Evolutionary conservation across 208 protist genomes (phyloP).

Genomic region (Leishmania arabica): DNA sequence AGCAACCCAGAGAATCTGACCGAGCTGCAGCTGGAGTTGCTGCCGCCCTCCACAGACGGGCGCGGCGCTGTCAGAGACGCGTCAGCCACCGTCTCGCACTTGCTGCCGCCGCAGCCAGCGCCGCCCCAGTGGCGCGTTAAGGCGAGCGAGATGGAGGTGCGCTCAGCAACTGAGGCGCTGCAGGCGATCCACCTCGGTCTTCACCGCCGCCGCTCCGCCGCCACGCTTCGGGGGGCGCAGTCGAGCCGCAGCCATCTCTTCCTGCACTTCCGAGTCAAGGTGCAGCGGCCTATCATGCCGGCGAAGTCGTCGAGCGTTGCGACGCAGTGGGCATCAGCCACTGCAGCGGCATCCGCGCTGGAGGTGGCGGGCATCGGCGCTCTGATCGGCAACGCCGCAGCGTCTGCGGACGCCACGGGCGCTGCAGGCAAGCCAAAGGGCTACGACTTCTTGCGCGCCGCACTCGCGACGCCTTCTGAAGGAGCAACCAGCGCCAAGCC

Average conservation of each 20-base stretch:
- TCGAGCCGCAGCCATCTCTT: slow-evolving; percentile 43
- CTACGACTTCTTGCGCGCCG: slow-evolving; percentile 25
- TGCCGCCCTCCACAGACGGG: slow-evolving; percentile 6
- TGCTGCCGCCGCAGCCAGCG: slow-evolving; percentile 8
- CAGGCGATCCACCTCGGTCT: slow-evolving; percentile 28
- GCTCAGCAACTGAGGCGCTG: slow-evolving; percentile 19
- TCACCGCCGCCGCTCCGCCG: slow-evolving; percentile 25
- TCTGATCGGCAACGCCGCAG: background rate
- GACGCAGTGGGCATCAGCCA: background rate
- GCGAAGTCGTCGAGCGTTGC: slow-evolving; percentile 15
- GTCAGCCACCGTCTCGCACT: slow-evolving; percentile 14
- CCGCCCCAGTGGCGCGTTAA: slow-evolving; percentile 29
- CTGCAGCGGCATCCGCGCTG: background rate
- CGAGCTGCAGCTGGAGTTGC: slow-evolving; percentile 33
- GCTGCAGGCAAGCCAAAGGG: slow-evolving; percentile 15
- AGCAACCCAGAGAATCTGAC: slow-evolving; percentile 27
- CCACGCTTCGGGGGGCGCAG: slow-evolving; percentile 22
- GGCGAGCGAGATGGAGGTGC: slow-evolving; percentile 32
- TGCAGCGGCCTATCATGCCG: slow-evolving; percentile 19
- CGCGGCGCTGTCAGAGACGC: slow-evolving; percentile 1
- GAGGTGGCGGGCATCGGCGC: background rate
- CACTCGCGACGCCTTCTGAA: slow-evolving; percentile 1
- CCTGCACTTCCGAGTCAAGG: slow-evolving; percentile 29
- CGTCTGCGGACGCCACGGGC: background rate
- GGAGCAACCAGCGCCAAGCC: background rate